A percentile compares a stretch with the other conserved stretches of the same genome.
These are phyloP conservation scores for Quercus cerris DNA, from an alignment of 306 rosid species.

Conservation along the genomic window DNA sequence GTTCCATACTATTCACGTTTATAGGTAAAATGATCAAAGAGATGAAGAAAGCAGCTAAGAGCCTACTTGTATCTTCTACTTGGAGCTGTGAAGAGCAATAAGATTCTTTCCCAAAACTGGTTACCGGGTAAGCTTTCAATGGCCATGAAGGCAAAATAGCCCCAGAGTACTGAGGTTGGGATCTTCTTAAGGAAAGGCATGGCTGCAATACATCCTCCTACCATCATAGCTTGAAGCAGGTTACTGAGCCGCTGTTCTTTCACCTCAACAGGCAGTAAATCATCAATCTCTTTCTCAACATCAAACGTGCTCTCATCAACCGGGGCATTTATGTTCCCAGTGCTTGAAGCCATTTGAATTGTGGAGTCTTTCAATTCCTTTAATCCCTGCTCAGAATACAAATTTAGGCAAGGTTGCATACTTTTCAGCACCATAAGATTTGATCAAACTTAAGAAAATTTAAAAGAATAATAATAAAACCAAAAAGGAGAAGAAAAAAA, in stretches of 20 bases:
- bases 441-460: slow-evolving; percentile 3
- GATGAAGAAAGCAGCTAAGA: slow-evolving; percentile 10
- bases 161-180: slow-evolving; percentile 83
- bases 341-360: slow-evolving; percentile 52
- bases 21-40: not conserved
- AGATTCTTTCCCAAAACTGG: slow-evolving; percentile 81
- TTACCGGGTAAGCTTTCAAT: slow-evolving; percentile 81
- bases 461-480: not conserved
- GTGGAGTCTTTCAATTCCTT: slow-evolving; percentile 64
- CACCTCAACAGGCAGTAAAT: slow-evolving; percentile 73
- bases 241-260: slow-evolving; percentile 83
- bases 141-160: slow-evolving; percentile 88
- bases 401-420: slow-evolving; percentile 12
- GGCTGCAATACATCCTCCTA: slow-evolving; percentile 71
- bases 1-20: not conserved
- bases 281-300: slow-evolving; percentile 71
- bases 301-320: slow-evolving; percentile 64
- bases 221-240: slow-evolving; percentile 74
- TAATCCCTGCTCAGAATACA: slow-evolving; percentile 45
- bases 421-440: slow-evolving; percentile 4
- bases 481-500: not conserved
- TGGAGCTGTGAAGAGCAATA: slow-evolving; percentile 62
- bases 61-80: slow-evolving; percentile 71
- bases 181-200: slow-evolving; percentile 77
- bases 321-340: slow-evolving; percentile 40